Conservation (phyloP, 2,329 filamentous ascomycete species). For the Phaeosphaeria sp. region DNA sequence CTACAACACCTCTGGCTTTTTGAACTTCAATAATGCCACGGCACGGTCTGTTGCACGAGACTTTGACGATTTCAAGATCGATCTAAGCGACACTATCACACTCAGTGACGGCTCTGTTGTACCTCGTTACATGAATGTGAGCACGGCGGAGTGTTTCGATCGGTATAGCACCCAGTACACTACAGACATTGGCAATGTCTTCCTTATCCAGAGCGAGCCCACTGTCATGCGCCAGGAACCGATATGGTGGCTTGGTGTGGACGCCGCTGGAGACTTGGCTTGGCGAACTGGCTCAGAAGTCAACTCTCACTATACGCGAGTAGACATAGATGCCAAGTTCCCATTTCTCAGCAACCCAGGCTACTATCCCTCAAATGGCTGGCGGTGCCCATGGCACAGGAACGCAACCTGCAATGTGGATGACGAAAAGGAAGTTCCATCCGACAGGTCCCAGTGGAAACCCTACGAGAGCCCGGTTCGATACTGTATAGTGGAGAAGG, state of each 20-base stretch:
- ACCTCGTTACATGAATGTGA: conserved; percentile 6
- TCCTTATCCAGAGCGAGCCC: conserved; percentile 13
- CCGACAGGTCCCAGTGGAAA: conserved; percentile 13
- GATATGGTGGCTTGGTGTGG: background rate
- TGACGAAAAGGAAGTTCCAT: conserved; percentile 10
- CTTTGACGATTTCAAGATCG: background rate
- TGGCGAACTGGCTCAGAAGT: background rate
- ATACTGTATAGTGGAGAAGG: conserved; percentile 29
- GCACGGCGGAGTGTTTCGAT: conserved; percentile 12
- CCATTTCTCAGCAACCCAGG: conserved; percentile 9
- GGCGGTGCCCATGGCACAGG: conserved; percentile 16
- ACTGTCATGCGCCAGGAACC: conserved; percentile 11
- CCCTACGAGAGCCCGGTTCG: conserved; percentile 9
- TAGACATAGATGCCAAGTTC: background rate
- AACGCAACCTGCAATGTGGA: conserved; percentile 4
- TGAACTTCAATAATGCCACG: background rate
- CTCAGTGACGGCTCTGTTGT: background rate
- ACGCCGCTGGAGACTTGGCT: background rate
- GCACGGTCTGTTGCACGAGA: background rate
- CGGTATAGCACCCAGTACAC: conserved; percentile 18
- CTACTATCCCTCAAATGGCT: conserved; percentile 14
- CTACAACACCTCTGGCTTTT: conserved; percentile 14
- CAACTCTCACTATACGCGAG: background rate
- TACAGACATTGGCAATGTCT: conserved; percentile 16
- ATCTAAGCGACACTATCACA: background rate